Evolutionary conservation across 768 basidiomycete species (phyloP), one percentile per base, ranked within the genome.

Genomic region (Coprinellus micaceus): DNA sequence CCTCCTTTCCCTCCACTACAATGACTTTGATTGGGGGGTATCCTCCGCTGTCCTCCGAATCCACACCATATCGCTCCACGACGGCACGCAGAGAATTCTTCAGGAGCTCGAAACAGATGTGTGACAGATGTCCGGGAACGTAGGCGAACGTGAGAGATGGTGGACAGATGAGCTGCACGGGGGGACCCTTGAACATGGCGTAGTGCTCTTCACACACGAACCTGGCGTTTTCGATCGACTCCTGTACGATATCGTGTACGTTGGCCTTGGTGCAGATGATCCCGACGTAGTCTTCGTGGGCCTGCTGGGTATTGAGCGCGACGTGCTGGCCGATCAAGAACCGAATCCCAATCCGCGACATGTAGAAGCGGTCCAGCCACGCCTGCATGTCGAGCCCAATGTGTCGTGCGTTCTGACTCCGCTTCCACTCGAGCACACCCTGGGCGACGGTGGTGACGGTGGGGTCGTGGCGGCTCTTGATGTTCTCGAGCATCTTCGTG

Each of bases 31-130:
- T 95, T 0, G 93, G 88, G 11, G 94, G 94, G 73, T 86, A 89
- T 33, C 33, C 33, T 33, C 33, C 33, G n/a, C 65, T 61, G 54
- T 85, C 83, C 66, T 92, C 92, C 57, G 83, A 78, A 51, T 93
- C 88, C 1, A 84, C 83, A 0, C 96, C 96, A 69, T 84, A 90
- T 2, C 90, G 83, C 71, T 98, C 97, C 17, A 99, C 96, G 53
- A 96, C 91, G 1, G 97, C 97, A 40, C 97, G 88, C 10, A 99
- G 79, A 17, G 95, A 98, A 78, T 99, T 99, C 70, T 99, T 99
- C 56, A 98, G 80, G 11, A 99, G 82, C 66, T 99, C 97, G 71
- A 99, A 99, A 62, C 88, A 82, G 72, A 99, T 98, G 70, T 99
- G 97, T 0, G 91, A 93, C 58, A 99, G 76, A 67, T 99, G 97